Conservation (phyloP, 257 asterid species). For the Apocynum venetum region DNA sequence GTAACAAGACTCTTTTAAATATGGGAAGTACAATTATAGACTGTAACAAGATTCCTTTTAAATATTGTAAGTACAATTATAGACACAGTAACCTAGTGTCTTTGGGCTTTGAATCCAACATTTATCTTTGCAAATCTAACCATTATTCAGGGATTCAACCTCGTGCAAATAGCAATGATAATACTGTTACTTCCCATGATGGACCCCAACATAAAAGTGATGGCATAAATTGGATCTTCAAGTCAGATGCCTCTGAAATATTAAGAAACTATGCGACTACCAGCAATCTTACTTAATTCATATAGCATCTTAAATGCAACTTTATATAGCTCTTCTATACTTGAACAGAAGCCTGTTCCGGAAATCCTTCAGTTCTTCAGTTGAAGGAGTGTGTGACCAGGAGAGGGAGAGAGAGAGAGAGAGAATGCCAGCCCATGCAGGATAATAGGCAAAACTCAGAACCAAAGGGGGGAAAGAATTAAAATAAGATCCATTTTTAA, state of each 20-base stretch:
- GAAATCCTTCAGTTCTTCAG: background rate
- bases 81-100: background rate
- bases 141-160: background rate
- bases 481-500: background rate
- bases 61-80: background rate
- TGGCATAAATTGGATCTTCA: background rate
- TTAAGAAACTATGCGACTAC: background rate
- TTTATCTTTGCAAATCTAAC: background rate
- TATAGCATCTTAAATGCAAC: background rate
- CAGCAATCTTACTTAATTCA: background rate
- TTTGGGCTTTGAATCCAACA: background rate
- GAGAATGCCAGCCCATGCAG: background rate
- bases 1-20: too few species aligned
- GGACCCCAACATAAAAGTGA: background rate
- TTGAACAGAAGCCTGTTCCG: background rate
- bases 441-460: background rate
- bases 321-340: background rate
- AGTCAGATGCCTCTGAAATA: background rate
- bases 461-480: background rate
- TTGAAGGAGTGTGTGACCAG: too few species aligned
- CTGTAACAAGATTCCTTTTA: background rate
- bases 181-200: background rate
- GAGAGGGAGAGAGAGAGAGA: too few species aligned
- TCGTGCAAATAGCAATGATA: background rate
- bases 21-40: too few species aligned